Base-by-base conservation (phyloP, 345 rosid species). In the Combretum micranthum region DNA sequence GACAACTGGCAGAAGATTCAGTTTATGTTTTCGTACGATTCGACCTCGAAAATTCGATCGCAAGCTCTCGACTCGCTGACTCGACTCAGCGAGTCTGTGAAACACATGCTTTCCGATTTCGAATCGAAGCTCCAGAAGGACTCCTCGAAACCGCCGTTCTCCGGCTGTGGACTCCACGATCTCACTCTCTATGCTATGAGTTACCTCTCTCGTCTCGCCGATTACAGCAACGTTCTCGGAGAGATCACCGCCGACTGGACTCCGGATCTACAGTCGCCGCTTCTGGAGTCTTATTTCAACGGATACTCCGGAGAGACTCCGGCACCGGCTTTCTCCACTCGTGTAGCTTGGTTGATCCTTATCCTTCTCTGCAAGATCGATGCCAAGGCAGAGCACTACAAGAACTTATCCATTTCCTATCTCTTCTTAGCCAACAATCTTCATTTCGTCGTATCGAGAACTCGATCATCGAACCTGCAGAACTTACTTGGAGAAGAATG, bases 371-470 rank as follows among this genome's bases (percentile, higher is more conserved):
- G 89, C 66, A 86, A 77, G 52, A 79, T 88, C 52, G 95, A 86
- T 73, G 60, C 61, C 17, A 88, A 82, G 70, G 74, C 88, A 2
- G 68, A 83, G 57, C 74, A 55, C 20, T 86, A 82, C 74, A 84
- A 80, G 22, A 79, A 78, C 53, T 69, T 66, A 20, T 68, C 88
- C 2, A 12, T 69, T 20, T 70, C 78, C 13, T 83, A 83, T 61
- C 80, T 88, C 63, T 88, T 82, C 81, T 61, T 88, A 20, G 84
- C 88, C 13, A 88, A 83, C 78, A 88, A 80, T 66, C 72, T 83
- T 50, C 90, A 80, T 19, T 76, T 82, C 71, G 75, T 83, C 12
- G 62, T 73, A 22, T 60, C 75, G 2, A 69, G 44, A 42, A 88
- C 69, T 59, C 77, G 77, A 11, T 63, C 82, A 16, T 80, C 96